Percentiles rank a stretch among this genome's conserved stretches.
These are phyloP conservation scores for Colletotrichum truncatum DNA, from an alignment of 2,329 filamentous ascomycete genomes.

Conservation along the genomic window DNA sequence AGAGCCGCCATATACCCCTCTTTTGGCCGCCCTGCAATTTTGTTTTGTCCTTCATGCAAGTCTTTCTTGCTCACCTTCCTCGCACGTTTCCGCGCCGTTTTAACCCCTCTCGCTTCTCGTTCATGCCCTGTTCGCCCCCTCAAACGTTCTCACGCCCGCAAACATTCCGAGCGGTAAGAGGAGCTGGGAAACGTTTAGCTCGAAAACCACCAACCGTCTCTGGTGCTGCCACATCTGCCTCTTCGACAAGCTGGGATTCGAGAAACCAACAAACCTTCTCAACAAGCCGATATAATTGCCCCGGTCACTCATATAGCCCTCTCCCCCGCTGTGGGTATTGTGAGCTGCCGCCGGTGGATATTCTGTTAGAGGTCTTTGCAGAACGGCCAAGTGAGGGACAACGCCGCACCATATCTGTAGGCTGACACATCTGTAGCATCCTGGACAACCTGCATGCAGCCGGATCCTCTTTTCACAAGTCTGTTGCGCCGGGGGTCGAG, in stretches of 20 bases:
- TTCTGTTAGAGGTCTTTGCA: too few species aligned
- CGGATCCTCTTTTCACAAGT: neutral
- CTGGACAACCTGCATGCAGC: neutral
- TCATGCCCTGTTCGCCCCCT: neutral
- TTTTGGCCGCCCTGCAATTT: neutral
- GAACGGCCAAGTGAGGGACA: too few species aligned
- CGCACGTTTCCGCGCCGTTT: conserved; percentile 4
- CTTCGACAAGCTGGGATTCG: neutral
- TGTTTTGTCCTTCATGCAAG: conserved; percentile 6
- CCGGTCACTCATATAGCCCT: too few species aligned
- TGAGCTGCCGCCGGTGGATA: too few species aligned
- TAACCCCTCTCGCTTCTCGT: conserved; percentile 15
- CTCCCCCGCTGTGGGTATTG: neutral
- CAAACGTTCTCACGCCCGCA: neutral
- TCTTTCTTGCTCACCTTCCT: neutral
- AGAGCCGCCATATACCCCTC: conserved; percentile 27
- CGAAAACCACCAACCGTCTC: neutral
- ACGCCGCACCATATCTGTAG: too few species aligned
- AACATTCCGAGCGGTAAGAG: neutral
- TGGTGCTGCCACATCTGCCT: neutral
- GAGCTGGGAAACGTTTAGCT: neutral
- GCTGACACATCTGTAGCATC: neutral
- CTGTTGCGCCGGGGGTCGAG: neutral
- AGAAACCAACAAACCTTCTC: neutral
- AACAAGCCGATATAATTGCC: neutral